Base-by-base conservation (phyloP, 129 eudicot species). In the Pseudognaphalium luteoalbum region DNA sequence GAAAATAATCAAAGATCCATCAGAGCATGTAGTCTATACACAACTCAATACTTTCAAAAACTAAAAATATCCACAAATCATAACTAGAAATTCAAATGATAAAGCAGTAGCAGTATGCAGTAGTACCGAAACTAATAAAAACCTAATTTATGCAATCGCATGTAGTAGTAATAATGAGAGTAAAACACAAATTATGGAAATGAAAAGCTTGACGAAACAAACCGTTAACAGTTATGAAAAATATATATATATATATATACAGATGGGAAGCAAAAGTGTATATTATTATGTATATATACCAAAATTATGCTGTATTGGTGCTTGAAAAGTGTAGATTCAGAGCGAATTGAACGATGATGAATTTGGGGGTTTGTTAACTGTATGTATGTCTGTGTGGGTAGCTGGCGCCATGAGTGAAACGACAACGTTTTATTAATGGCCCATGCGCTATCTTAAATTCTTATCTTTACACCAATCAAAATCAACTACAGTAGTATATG, bases 381-480 rank as follows among this genome's bases (percentile, higher is more conserved):
- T n/a, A 35, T 12, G 66, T 71, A 10, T 11, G 16, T 11, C 51
- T 44, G 51, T 10, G 51, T 73, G 77, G 77, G 62, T 62, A 47
- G 77, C 82, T 65, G 72, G 82, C 72, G 77, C 67, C 82, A 78
- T 35, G 10, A 1, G 7, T 4, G 22, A 67, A 71, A 78, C 82
- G 82, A 50, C 70, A 29, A 3, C 51, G 51, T 37, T 37, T 37
- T 6, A 37, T 37, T 37, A 37, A 37, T 37, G 42, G 42, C 42
- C 42, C 42, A 7, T 37, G 42, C 28, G 28, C 28, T 25, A 25
- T 1, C 28, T 25, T 25, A 25, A 25, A 25, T 25, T 25, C 28
- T 25, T 25, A 25, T 25, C 42, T 37, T 5, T 37, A 37, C 42
- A 37, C 28, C 21, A 52, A 52, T 52, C 59, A 52, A 0, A 32